Evolutionary conservation across 1,284 basidiomycete genomes (phyloP).

Genomic region (Moesziomyces sp.): DNA sequence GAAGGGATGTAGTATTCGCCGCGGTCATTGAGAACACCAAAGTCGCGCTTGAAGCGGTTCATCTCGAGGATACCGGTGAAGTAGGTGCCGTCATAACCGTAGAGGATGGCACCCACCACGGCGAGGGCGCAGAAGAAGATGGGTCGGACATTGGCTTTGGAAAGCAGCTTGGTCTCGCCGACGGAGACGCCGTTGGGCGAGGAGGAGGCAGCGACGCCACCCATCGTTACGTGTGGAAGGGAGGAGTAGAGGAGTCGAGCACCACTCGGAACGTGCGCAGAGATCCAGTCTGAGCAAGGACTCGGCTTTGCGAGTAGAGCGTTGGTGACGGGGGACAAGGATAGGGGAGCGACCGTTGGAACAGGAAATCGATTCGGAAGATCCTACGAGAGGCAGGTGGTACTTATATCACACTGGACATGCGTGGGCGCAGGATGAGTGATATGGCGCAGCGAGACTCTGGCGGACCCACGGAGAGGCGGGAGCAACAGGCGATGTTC

Average conservation of each 20-base stretch:
- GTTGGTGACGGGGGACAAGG: neutral
- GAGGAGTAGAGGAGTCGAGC: neutral
- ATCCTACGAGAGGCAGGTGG: no score
- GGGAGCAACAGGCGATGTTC: neutral
- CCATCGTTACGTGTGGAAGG: slow-evolving; percentile 11
- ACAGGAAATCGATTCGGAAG: no score
- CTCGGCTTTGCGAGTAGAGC: neutral
- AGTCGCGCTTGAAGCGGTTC: slow-evolving; percentile 54
- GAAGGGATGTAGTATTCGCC: slow-evolving; percentile 54
- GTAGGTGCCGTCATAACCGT: slow-evolving; percentile 67
- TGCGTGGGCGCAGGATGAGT: neutral
- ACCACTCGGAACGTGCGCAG: neutral
- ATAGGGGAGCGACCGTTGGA: neutral
- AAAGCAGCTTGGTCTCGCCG: slow-evolving; percentile 55
- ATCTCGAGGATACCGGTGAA: slow-evolving; percentile 68
- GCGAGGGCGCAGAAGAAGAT: slow-evolving; percentile 66
- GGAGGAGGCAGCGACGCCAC: slow-evolving; percentile 21
- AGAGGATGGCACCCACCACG: slow-evolving; percentile 65
- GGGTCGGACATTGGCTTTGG: slow-evolving; percentile 63
- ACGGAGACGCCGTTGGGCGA: slow-evolving; percentile 37
- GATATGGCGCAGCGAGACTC: no score
- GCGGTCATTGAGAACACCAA: slow-evolving; percentile 55
- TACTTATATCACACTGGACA: neutral
- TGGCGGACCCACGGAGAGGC: neutral
- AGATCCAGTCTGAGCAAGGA: neutral